These are phyloP conservation scores for Eutrema heterophyllum DNA, from an alignment of 345 rosid genomes.

Conservation along the genomic window DNA sequence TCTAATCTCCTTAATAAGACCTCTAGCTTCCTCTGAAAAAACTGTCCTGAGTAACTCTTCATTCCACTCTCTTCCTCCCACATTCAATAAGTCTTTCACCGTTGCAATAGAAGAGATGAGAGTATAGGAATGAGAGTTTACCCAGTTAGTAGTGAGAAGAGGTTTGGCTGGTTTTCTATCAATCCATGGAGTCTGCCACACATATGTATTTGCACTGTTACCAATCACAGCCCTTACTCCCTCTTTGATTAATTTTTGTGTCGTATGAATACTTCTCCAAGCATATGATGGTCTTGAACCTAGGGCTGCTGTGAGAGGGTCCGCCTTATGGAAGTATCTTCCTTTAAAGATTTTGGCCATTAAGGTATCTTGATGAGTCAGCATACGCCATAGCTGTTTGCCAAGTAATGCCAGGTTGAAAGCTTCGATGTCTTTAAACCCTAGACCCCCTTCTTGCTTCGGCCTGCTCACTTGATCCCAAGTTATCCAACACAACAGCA, in stretches of 20 bases:
- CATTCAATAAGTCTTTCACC: not conserved
- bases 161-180: no score
- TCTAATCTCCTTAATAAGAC: no score
- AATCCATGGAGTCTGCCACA: not conserved
- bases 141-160: no score
- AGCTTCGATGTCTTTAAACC: not conserved
- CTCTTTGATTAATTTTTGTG: not conserved
- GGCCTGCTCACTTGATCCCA: not conserved
- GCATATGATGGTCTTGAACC: not conserved
- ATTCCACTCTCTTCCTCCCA: not conserved
- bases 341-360: not conserved
- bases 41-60: not conserved
- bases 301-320: not conserved
- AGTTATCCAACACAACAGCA: not conserved
- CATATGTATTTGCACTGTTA: not conserved
- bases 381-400: not conserved
- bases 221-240: not conserved
- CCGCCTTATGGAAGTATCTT: not conserved
- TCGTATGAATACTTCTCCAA: not conserved
- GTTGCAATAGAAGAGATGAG: no score
- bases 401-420: not conserved
- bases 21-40: not conserved
- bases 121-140: no score
- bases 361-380: accelerated
- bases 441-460: not conserved